phyloP scores from a whole-genome alignment of 768 basidiomycete genomes.

The Calvatia gigantea region DNA sequence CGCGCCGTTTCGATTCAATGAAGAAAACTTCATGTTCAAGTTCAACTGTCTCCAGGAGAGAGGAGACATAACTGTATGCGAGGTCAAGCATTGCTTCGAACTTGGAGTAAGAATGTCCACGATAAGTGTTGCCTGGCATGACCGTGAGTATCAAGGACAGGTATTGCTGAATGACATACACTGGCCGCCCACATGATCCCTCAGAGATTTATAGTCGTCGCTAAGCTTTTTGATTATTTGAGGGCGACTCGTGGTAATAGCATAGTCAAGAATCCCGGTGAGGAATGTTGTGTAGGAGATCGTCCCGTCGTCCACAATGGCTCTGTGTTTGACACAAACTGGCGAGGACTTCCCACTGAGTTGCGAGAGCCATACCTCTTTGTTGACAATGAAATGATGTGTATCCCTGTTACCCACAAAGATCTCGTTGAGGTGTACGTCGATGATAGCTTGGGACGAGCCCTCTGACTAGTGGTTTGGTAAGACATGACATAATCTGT shows the following conservation, averaged over 20 bases:
- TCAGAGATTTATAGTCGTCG: not conserved
- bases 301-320: not conserved
- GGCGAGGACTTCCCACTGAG: not conserved
- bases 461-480: not conserved
- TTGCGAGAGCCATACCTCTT: not conserved
- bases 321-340: not conserved
- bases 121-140: not conserved
- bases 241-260: not conserved
- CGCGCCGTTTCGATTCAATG: not conserved
- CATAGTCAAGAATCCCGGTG: not conserved
- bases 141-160: not conserved
- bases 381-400: not conserved
- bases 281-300: not conserved
- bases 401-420: not conserved
- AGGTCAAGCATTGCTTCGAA: not conserved
- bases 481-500: not conserved
- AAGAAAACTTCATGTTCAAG: not conserved
- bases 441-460: not conserved
- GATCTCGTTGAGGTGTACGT: not conserved
- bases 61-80: not conserved
- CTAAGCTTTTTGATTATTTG: not conserved
- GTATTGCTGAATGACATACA: not conserved
- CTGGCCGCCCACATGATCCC: not conserved
- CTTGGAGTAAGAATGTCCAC: not conserved
- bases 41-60: not conserved